phyloP scores from a whole-genome alignment of 73 alveolate species.

The Durusdinium trenchii region DNA sequence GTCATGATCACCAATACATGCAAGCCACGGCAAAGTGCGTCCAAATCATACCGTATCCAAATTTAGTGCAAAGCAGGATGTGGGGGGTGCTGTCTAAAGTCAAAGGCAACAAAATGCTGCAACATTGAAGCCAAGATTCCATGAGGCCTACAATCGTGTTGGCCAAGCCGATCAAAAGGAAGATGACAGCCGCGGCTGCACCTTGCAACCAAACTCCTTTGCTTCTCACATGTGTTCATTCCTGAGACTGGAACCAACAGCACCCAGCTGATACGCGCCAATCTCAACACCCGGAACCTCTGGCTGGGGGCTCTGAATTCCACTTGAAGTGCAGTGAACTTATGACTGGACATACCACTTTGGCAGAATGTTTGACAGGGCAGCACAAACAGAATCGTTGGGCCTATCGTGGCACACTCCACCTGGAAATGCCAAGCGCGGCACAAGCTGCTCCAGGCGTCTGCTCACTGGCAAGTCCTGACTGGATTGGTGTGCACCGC shows the following conservation, averaged over 20 bases:
- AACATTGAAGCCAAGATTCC: conserved; percentile 23
- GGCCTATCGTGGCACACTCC: background rate
- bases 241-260: conserved; percentile 47
- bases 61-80: too few relatives aligned
- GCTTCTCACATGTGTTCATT: background rate
- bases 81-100: too few relatives aligned
- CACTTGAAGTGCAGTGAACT: background rate
- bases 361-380: background rate
- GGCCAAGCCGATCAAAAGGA: conserved; percentile 54
- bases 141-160: conserved; percentile 53
- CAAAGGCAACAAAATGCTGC: background rate
- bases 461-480: conserved; percentile 23
- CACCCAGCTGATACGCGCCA: conserved; percentile 56
- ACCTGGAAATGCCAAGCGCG: background rate
- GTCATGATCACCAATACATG: too few relatives aligned
- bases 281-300: conserved; percentile 84
- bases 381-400: background rate
- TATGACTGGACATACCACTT: background rate
- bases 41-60: too few relatives aligned
- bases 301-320: background rate
- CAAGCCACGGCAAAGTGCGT: too few relatives aligned
- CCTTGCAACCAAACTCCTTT: background rate
- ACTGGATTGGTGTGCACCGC: too few relatives aligned
- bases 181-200: background rate
- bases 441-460: conserved; percentile 46